phyloP scores from a whole-genome alignment of 768 basidiomycete genomes.

The Rossbeevera mucosa region DNA sequence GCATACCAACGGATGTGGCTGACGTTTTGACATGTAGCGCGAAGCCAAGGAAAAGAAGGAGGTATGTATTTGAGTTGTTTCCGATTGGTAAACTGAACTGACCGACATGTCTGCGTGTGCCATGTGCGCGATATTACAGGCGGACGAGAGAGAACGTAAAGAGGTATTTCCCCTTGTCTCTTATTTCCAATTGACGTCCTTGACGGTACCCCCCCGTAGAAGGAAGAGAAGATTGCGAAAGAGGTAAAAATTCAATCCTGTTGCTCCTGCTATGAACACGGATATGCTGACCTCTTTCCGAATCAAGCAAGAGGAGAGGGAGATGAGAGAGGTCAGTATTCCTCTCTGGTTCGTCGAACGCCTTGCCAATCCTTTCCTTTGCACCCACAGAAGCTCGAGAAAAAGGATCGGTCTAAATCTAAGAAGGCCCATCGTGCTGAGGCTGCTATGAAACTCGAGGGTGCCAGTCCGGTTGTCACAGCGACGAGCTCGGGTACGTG shows the following conservation, averaged over 20 bases:
- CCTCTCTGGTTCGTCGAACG: background rate
- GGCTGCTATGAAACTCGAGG: slow-evolving; percentile 27
- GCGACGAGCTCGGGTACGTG: slow-evolving; percentile 7
- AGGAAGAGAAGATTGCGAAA: slow-evolving; percentile 51
- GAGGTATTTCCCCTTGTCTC: slow-evolving; percentile 39
- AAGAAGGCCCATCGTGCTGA: slow-evolving; percentile 43
- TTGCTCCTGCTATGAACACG: background rate
- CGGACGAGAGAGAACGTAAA: slow-evolving; percentile 61
- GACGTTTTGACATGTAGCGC: slow-evolving; percentile 41
- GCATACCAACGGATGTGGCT: slow-evolving; percentile 1
- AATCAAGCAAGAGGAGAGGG: slow-evolving; percentile 41
- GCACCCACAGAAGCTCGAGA: slow-evolving; percentile 45
- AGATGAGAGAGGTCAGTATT: slow-evolving; percentile 40
- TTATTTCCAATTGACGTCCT: background rate
- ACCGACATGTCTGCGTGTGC: background rate
- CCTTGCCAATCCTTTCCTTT: background rate
- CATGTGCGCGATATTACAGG: slow-evolving; percentile 24
- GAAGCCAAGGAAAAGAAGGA: slow-evolving; percentile 81
- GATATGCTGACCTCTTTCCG: slow-evolving; percentile 19
- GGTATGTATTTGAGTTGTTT: slow-evolving; percentile 24
- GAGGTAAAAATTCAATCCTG: slow-evolving; percentile 39
- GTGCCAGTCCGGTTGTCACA: slow-evolving; percentile 1
- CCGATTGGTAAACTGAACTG: slow-evolving; percentile 1
- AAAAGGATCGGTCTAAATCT: slow-evolving; percentile 53
- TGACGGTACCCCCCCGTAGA: slow-evolving; percentile 24